phyloP scores from a whole-genome alignment of 768 basidiomycete species.

The Amanita molliuscula region DNA sequence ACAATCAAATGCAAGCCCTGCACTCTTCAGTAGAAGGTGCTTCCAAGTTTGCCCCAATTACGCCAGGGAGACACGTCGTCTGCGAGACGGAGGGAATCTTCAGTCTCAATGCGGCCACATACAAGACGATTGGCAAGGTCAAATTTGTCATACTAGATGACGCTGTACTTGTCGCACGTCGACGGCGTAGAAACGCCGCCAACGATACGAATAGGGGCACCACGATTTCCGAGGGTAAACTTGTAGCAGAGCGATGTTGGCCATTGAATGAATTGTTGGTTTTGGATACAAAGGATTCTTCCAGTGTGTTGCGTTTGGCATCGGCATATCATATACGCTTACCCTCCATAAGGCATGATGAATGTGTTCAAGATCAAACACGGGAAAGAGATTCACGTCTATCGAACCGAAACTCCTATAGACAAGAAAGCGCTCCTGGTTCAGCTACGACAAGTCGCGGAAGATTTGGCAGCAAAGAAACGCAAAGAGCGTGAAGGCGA shows the following conservation, averaged over 20 bases:
- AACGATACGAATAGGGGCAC: conserved; percentile 23
- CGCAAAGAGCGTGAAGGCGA: conserved; percentile 92
- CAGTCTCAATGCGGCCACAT: conserved; percentile 88
- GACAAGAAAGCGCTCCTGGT: conserved; percentile 84
- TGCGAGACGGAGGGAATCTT: conserved; percentile 75
- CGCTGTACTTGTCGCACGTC: conserved; percentile 77
- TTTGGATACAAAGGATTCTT: conserved; percentile 90
- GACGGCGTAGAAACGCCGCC: conserved; percentile 54
- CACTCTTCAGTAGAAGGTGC: conserved; percentile 91
- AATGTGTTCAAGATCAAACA: conserved; percentile 95
- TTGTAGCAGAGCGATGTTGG: conserved; percentile 94
- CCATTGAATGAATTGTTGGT: conserved; percentile 89
- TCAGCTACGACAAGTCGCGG: conserved; percentile 86
- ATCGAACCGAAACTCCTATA: conserved; percentile 67
- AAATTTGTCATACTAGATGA: conserved; percentile 90
- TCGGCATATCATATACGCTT: neutral
- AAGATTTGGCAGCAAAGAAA: conserved; percentile 80
- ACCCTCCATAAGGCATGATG: conserved; percentile 48
- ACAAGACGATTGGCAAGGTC: conserved; percentile 81
- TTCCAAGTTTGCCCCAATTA: conserved; percentile 87
- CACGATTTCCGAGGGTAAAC: conserved; percentile 50
- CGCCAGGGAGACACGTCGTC: conserved; percentile 86
- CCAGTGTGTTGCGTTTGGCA: conserved; percentile 42
- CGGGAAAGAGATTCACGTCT: conserved; percentile 91
- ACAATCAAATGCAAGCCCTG: conserved; percentile 86